Evolutionary conservation across 352 stramenopile species (phyloP), one percentile per base, ranked within the genome.

Genomic region (Pythium folliculosum): DNA sequence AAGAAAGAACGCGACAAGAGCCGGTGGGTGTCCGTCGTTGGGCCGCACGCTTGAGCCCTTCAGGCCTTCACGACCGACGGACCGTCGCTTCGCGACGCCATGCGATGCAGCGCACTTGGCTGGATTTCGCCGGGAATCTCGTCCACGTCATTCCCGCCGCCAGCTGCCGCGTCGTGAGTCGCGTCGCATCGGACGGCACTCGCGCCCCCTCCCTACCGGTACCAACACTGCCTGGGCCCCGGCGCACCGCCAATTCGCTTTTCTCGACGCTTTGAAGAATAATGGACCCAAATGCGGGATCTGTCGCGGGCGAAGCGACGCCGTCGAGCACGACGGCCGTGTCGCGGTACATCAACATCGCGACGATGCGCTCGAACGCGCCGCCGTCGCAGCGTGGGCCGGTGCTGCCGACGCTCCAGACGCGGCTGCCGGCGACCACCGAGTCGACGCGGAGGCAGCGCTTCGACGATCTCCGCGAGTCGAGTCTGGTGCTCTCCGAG

Each of bases 341-440:
- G 14, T 58, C 55, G 27, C 43, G 45, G 13, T 69, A 69, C 23
- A 35, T 69, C 52, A 51, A 51, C 53, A 62, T 69, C 44, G 60
- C 62, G 3, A 56, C 49, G 4, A 59, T 37, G 57, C 57, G 57
- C 9, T 23, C 32, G 7, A 45, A 45, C 19, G 21, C 22, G 40
- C 13, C 35, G 53, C 44, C 44, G n/a, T 50, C 44, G n/a, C 44
- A 50, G n/a, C 44, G 44, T 14, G 44, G 8, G 19, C 44, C 44
- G 19, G 44, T 50, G 19, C 57, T 63, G 10, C 57, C 57, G 44
- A 21, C 27, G 19, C 57, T 63, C 19, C 43, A 63, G 17, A 63
- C 57, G 27, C 57, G 57, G 2, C 19, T 45, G n/a, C 57, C 57
- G 9, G 12, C 57, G 57, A 47, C 43, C 3, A 55, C 21, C 44